These are phyloP conservation scores for Aureobasidium melanogenum DNA, from an alignment of 2,329 filamentous ascomycete genomes.

Conservation along the genomic window DNA sequence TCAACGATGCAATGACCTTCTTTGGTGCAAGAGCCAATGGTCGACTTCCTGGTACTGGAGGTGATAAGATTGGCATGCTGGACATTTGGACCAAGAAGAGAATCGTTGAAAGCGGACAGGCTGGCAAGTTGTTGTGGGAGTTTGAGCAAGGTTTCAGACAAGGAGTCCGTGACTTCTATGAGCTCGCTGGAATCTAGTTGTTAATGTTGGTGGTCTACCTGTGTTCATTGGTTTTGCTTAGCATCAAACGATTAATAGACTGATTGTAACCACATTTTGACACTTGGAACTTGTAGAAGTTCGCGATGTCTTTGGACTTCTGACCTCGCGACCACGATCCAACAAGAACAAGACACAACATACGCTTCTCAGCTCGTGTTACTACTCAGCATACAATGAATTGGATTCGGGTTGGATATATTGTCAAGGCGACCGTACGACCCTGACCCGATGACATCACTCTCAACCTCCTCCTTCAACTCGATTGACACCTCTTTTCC, in stretches of 20 bases:
- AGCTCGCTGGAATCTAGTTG: conserved; percentile 21
- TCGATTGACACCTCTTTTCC: background rate
- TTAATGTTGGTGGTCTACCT: background rate
- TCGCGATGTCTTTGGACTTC: no score
- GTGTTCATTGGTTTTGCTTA: no score
- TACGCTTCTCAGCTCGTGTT: no score
- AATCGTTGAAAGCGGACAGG: conserved; percentile 42
- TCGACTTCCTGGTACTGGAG: conserved; percentile 26
- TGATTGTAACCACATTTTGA: no score
- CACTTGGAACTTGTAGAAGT: no score
- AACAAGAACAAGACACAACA: no score
- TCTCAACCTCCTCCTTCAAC: background rate
- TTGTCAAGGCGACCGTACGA: background rate
- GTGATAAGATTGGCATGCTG: conserved; percentile 47
- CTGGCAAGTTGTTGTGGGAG: conserved; percentile 41
- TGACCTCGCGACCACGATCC: no score
- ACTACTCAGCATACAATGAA: no score
- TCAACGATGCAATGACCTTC: conserved; percentile 45
- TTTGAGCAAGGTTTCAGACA: conserved; percentile 42
- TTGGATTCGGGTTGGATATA: background rate
- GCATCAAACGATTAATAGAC: no score
- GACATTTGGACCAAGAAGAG: conserved; percentile 52
- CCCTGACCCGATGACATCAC: background rate
- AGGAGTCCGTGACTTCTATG: conserved; percentile 36
- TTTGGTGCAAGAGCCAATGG: conserved; percentile 35